Evolutionary conservation across 2,329 filamentous ascomycete species (phyloP).

Genomic region (Xylariomycetidae sp.): DNA sequence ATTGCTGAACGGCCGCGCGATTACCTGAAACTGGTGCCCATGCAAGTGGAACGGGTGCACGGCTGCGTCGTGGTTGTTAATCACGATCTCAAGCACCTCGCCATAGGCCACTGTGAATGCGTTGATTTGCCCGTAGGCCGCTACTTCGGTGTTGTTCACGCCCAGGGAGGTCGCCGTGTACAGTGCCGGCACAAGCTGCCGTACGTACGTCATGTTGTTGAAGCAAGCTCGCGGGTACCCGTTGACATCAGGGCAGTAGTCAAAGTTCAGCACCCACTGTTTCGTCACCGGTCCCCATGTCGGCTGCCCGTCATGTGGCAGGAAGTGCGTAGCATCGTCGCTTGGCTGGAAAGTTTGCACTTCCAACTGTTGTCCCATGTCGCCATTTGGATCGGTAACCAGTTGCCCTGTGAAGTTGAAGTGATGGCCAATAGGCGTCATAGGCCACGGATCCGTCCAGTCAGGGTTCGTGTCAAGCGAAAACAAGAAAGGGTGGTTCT

Average conservation of each 20-base stretch:
- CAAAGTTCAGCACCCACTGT: conserved; percentile 49
- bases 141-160: conserved; percentile 33
- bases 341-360: conserved; percentile 42
- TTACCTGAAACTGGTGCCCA: conserved; percentile 50
- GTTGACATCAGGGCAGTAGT: conserved; percentile 55
- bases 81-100: conserved; percentile 39
- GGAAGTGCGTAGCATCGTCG: conserved; percentile 57
- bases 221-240: conserved; percentile 56
- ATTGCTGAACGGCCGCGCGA: conserved; percentile 33
- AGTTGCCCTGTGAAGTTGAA: conserved; percentile 40
- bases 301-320: conserved; percentile 46
- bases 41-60: conserved; percentile 49
- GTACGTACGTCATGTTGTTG: conserved; percentile 63
- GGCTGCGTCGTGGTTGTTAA: conserved; percentile 43
- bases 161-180: conserved; percentile 63
- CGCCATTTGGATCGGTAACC: conserved; percentile 28
- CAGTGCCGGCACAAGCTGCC: conserved; percentile 62
- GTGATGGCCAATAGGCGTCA: conserved; percentile 11
- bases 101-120: conserved; percentile 33
- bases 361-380: conserved; percentile 22
- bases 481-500: conserved; percentile 38
- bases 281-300: conserved; percentile 48
- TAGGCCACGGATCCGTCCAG: conserved; percentile 23
- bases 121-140: conserved; percentile 37
- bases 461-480: conserved; percentile 39